Evolutionary conservation across 1,284 basidiomycete genomes (phyloP), one percentile per base, ranked within the genome.

Genomic region (Thelephora terrestris): DNA sequence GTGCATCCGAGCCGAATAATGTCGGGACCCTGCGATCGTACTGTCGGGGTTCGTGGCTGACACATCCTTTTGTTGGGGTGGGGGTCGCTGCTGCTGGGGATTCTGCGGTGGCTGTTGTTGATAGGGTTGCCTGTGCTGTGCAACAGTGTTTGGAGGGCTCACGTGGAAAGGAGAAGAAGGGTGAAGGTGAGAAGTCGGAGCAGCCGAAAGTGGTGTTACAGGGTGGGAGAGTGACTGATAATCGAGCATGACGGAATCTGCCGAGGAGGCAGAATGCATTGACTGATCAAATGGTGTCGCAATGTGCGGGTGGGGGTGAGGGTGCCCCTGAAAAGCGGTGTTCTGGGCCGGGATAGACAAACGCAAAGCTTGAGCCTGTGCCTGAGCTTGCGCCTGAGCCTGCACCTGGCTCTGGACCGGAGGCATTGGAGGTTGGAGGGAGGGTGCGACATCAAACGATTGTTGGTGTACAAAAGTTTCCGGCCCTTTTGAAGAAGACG

Each of bases 1-100:
- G 57, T 85, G 83, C 78, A 86, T 81, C 56, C 74, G 70, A 47
- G 66, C 57, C 12, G 60, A 58, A 16, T 64, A 65, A 58, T 80
- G 82, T 10, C 79, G 74, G 16, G 75, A 64, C 7, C 29, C 29
- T 7, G 14, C 29, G 9, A 32, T 32, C 12, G 29, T 9, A 14
- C 29, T 12, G 14, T 32, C 29, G 12, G 29, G 29, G 29, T 32
- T 32, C 7, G 29, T 32, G 29, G 46, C 52, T 9, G 57, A 42
- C 17, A 57, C 36, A 16, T 55, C 43, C 43, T 47, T 52, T 46
- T 14, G 49, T 29, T 35, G 43, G 17, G n/a, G 48, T 35, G 47
- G 53, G 20, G 47, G 43, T 21, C 47, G 53, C 46, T 50, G 47
- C 36, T 29, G 45, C 14, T 45, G 52, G 16, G n/a, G 47, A 34